Conservation (phyloP, 495 filamentous ascomycete species). For the Podospora didyma region DNA sequence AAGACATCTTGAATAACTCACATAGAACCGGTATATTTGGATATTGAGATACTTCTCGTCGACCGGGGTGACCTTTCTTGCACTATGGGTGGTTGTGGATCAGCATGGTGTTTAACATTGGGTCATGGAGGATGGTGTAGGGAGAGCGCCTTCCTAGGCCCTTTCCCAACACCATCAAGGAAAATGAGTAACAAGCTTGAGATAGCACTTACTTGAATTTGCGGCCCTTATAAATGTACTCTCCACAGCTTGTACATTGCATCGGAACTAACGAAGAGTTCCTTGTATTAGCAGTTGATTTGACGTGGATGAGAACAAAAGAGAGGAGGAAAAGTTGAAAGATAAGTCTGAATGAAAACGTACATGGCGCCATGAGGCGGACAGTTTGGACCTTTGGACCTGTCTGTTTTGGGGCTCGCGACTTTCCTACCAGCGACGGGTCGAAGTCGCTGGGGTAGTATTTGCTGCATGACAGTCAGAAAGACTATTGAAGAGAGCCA, state of each 20-base stretch:
- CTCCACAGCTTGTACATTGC: slow-evolving; percentile 86
- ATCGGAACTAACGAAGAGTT: no score
- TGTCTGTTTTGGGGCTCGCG: slow-evolving; percentile 59
- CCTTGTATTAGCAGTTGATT: no score
- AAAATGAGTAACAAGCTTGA: no score
- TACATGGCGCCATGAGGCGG: slow-evolving; percentile 97
- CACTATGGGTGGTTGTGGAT: no score
- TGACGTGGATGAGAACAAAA: no score
- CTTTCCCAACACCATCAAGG: no score
- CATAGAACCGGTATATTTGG: slow-evolving; percentile 85
- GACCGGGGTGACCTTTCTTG: slow-evolving; percentile 80
- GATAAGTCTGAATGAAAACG: no score
- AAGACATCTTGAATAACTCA: no score
- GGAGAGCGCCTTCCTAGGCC: slow-evolving; percentile 55
- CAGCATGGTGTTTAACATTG: slow-evolving; percentile 88
- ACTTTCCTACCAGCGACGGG: slow-evolving; percentile 70
- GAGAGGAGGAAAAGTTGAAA: no score
- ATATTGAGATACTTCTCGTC: slow-evolving; percentile 90
- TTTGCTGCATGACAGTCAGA: no score
- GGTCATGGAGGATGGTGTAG: neutral
- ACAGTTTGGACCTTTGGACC: slow-evolving; percentile 84
- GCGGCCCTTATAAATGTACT: slow-evolving; percentile 92
- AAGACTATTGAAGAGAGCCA: no score
- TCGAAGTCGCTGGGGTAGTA: slow-evolving; percentile 98
- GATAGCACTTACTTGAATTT: no score